phyloP scores from a whole-genome alignment of 2,329 filamentous ascomycete species.

The Sporothrix luriei region DNA sequence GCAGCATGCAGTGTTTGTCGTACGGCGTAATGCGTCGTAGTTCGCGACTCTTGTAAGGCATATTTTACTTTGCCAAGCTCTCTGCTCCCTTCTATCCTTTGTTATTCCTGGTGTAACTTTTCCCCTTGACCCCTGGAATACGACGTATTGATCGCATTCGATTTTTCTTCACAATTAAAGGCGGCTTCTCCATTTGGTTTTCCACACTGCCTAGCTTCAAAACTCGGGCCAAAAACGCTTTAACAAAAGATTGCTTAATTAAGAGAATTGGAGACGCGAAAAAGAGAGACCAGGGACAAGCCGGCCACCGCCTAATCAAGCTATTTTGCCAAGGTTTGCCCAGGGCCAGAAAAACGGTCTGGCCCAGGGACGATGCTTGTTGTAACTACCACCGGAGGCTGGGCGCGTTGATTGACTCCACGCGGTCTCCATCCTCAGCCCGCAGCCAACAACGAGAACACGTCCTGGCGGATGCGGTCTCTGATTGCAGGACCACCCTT shows the following conservation, averaged over 20 bases:
- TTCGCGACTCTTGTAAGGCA: neutral
- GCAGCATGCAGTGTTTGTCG: no score
- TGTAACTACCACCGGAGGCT: neutral
- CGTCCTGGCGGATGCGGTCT: constrained; percentile 2
- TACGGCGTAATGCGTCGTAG: no score
- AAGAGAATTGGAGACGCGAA: neutral
- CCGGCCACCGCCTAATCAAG: neutral
- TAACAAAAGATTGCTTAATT: no score
- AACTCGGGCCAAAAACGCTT: constrained; percentile 1
- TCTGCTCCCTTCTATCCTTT: neutral
- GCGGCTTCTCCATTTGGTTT: neutral
- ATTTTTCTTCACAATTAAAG: neutral
- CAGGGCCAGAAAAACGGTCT: neutral
- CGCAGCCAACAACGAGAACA: neutral
- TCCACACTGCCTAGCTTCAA: neutral
- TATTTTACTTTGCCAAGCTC: neutral
- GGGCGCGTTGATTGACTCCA: constrained; percentile 8
- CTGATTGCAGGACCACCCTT: constrained; percentile 27
- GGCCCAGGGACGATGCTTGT: neutral
- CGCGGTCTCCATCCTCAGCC: constrained; percentile 23
- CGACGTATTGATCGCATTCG: constrained; percentile 12
- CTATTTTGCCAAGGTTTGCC: constrained; percentile 10
- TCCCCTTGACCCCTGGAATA: neutral
- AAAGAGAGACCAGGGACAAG: neutral
- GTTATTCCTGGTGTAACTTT: neutral